Percentiles rank a stretch among this genome's conserved stretches.
Conservation (phyloP, 805 yeast species). For the Candida xiaguanensis region DNA sequence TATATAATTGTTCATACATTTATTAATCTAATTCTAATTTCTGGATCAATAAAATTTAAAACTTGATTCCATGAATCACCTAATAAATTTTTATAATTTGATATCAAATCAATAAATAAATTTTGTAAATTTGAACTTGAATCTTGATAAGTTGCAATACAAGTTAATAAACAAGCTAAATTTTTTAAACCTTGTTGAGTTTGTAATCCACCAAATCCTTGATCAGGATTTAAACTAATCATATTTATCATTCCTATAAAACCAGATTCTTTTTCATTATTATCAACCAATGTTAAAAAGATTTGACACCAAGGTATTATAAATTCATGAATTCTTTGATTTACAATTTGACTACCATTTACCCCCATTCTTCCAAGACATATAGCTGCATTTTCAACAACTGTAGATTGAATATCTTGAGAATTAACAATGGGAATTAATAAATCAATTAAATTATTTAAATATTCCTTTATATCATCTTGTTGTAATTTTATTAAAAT, state of each 20-base stretch:
- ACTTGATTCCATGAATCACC: slow-evolving; percentile 41
- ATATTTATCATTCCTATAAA: slow-evolving; percentile 79
- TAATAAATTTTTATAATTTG: slow-evolving; percentile 44
- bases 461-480: slow-evolving; percentile 47
- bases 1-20: not conserved
- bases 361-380: slow-evolving; percentile 85
- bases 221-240: slow-evolving; percentile 60
- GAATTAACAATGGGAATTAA: slow-evolving; percentile 59
- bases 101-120: slow-evolving; percentile 42
- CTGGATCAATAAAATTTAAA: slow-evolving; percentile 27
- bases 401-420: slow-evolving; percentile 54
- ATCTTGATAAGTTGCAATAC: slow-evolving; percentile 52
- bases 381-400: slow-evolving; percentile 83
- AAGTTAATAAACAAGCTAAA: slow-evolving; percentile 52
- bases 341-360: slow-evolving; percentile 51
- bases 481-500: slow-evolving; percentile 57
- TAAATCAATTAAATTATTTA: slow-evolving; percentile 50
- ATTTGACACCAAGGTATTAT: slow-evolving; percentile 67
- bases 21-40: slow-evolving; percentile 19
- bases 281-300: slow-evolving; percentile 65
- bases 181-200: slow-evolving; percentile 40
- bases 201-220: slow-evolving; percentile 47
- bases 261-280: slow-evolving; percentile 85
- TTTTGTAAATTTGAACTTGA: slow-evolving; percentile 47
- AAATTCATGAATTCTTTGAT: slow-evolving; percentile 56